Evolutionary conservation across 2,329 filamentous ascomycete species (phyloP), one percentile per base, ranked within the genome.

Genomic region (Samsoniella hepiali): DNA sequence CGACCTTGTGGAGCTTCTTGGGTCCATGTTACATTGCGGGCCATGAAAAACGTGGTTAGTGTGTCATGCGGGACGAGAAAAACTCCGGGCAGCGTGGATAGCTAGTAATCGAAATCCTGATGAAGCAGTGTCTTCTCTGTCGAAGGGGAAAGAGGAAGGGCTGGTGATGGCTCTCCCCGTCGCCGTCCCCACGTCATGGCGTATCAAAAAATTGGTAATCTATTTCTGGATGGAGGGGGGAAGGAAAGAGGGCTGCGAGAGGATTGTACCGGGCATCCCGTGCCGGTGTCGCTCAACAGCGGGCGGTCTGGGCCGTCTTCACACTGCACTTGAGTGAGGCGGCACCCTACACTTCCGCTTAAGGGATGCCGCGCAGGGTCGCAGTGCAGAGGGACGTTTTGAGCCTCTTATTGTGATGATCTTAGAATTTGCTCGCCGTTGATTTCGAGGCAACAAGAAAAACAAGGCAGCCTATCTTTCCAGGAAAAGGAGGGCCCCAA

Each of bases 21-120:
- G 31, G 42, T 13, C 31, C 55, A 51, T 42, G 57, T 60, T 29
- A 11, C 58, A 60, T 51, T 55, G 49, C 49, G 40, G 50, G 47
- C 36, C 57, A 40, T 42, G 11, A 32, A 40, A 59, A 59, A 59
- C 57, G 57, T 59, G 57, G 44, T 49, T 45, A 9, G 34, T 34
- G 17, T 38, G 4, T 49, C 42, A 49, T 58, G 56, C 56, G 45
- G 44, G 57, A 31, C 7, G n/a, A 34, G 8, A 34, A 45, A 38
- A 38, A 6, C 11, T 17, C 51, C 22, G n/a, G n/a, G 6, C 5
- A 40, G 2, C 8, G 38, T 45, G 5, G n/a, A 27, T 29, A 27
- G 13, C 27, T 3, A 42, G 7, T 1, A 31, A n/a, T 13, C 22
- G 17, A 15, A 8, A 2, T 1, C 9, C 7, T 9, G 34, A 2